phyloP scores from a whole-genome alignment of 257 asterid genomes.

The Prunella vulgaris region DNA sequence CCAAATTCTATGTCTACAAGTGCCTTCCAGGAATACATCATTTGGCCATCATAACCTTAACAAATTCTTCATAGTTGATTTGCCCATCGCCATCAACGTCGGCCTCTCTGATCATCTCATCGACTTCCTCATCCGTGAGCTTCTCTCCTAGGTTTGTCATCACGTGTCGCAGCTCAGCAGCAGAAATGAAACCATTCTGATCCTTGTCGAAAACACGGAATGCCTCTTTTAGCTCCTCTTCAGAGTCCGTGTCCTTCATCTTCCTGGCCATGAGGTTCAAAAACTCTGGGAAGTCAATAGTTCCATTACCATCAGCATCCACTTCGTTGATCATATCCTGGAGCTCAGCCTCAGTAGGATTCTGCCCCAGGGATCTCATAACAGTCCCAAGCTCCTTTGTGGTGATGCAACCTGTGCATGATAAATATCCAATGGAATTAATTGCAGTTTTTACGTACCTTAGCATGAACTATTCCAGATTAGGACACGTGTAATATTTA shows the following conservation, averaged over 20 bases:
- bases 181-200: slow-evolving; percentile 57
- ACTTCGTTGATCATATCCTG: slow-evolving; percentile 69
- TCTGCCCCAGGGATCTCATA: slow-evolving; percentile 64
- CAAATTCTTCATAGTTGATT: slow-evolving; percentile 61
- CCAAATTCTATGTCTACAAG: slow-evolving; percentile 8
- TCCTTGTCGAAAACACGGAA: slow-evolving; percentile 64
- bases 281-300: slow-evolving; percentile 64
- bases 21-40: slow-evolving; percentile 23
- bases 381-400: slow-evolving; percentile 71
- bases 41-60: slow-evolving; percentile 66
- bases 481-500: neutral
- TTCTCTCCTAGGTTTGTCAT: slow-evolving; percentile 67
- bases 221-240: slow-evolving; percentile 67
- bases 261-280: slow-evolving; percentile 61
- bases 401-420: slow-evolving; percentile 53
- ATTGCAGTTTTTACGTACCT: neutral
- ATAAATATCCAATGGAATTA: neutral
- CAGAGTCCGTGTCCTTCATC: slow-evolving; percentile 66
- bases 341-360: slow-evolving; percentile 65
- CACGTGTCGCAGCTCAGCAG: slow-evolving; percentile 60
- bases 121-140: slow-evolving; percentile 60
- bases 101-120: slow-evolving; percentile 58
- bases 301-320: slow-evolving; percentile 64
- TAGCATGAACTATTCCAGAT: neutral
- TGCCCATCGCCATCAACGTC: slow-evolving; percentile 65